Evolutionary conservation across 1,139 yeast species (phyloP), one percentile per base, ranked within the genome.

Genomic region (Magnusiomyces fungicola): DNA sequence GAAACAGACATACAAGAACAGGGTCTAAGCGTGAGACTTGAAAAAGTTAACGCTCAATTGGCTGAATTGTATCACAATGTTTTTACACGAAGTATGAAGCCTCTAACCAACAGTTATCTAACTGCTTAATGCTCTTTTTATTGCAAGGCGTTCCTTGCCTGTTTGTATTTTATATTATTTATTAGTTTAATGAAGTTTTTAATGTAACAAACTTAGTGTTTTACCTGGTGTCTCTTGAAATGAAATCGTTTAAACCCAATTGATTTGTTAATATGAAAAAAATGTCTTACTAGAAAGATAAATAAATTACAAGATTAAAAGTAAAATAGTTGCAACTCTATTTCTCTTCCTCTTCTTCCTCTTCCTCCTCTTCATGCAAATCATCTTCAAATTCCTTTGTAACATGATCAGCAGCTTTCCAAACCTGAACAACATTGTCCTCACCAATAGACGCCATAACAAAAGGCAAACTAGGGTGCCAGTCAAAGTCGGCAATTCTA

Each of bases 391-490:
- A 72, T n/a, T 23, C 24, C 30, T 33, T 45, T 29, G 71, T 76
- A 45, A 57, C 56, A 36, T 58, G 53, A 23, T 70, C 78, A 14
- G 62, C 60, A 10, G 60, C 63, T 59, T 75, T 79, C 96, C 96
- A 89, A 1, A 88, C 69, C 55, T 88, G 96, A n/a, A 87, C 70
- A 2, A 95, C 78, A 60, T 88, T 88, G 62, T 89, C 97, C 61
- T 86, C 92, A 0, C 90, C 80, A 5, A 86, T 94, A 60, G 89
- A 81, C 7, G 87, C 84, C 43, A 90, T 59, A 68, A 87, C 74
- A 85, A 90, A 82, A 10, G 83, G 81, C 55, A 83, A 83, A 56
- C 80, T 81, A 1, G 81, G 78, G 52, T 89, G 86, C 98, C 98
- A 92, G 44, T 82, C 78, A 43, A 90, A 71, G 62, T 90, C 97